Base-by-base conservation (phyloP, 331 rosid genomes). In the Prunus yedoensis region DNA sequence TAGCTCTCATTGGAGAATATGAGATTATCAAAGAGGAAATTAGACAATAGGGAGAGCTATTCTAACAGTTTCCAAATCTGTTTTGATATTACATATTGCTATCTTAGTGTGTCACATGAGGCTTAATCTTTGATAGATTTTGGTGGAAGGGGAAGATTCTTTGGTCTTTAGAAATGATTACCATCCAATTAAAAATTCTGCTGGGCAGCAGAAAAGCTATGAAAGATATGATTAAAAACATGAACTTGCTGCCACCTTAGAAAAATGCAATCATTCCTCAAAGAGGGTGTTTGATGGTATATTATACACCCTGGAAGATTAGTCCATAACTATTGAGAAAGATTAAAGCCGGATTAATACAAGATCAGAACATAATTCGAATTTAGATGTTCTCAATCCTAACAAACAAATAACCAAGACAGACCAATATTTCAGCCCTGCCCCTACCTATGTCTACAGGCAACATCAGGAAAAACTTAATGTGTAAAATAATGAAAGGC, bases 281-380 rank as follows among this genome's bases (percentile, higher is more conserved):
- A 6, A 35, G 43, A 35, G 43, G 43, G 43, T 35, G 43, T 35
- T 35, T 35, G 30, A 21, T 21, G 63, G 63, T 11, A 57, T 21
- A 35, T 35, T 49, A 25, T 25, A 78, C 73, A 54, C 65, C 77
- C 69, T 46, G 82, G 70, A 77, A 66, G 47, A 80, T 54, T 17
- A 15, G 68, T 27, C 76, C 25, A 8, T 62, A 17, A 30, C 23
- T 62, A 38, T 30, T 30, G 32, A 14, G 46, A 30, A 14, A 28
- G 45, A 2, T 1, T 30, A 8, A 16, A 28, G 5, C 14, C 1
- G 4, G 17, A 15, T 57, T 57, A 57, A 57, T 21, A 21, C 63
- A 21, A 57, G 16, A 57, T 53, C 20, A 53, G 20, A 53, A 7
- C 21, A 53, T 3, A 53, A 18, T 53, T 4, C 38, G 38, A 32